Base-by-base conservation (phyloP, 108 stramenopile species). In the Asterionellopsis glacialis region DNA sequence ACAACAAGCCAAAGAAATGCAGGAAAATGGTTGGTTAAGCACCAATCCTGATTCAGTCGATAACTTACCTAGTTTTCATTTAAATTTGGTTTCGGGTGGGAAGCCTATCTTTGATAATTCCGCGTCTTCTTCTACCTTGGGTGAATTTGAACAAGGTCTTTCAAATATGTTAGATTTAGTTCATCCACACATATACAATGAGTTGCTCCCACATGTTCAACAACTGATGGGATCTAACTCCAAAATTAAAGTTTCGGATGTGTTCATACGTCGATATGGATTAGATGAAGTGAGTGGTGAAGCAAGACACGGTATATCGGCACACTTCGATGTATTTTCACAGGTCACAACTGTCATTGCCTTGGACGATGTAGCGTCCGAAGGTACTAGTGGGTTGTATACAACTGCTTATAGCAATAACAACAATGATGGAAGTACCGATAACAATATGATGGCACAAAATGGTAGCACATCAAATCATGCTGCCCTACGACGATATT, bases 21-120 rank as follows among this genome's bases (percentile, higher is more conserved):
- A 73, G 50, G 14, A 49, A 33, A 45, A 73, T 12, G 72, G 68
- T 23, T 82, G 79, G 81, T 55, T 82, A 11, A 85, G 83, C 51
- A 77, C 65, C 25, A 88, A 88, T 72, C 83, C 79, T 14, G 87
- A 88, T 49, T 77, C 76, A 18, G 87, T 88, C 13, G 87, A 88
- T 70, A 79, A 79, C 9, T 57, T 88, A 5, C 87, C 87, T 13
- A 77, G 75, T n/a, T 67, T 88, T 38, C 87, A 88, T 68, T 55
- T 88, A 27, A 88, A 88, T 65, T 49, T 88, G 10, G 67, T 84
- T 14, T 77, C 81, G 12, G 38, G 67, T 45, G 87, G 83, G 16
- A 70, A 40, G 53, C 79, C 79, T 9, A 11, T 81, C 9, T 76
- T 82, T 57, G 62, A 72, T 13, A 45, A 21, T 26, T 44, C 39